Conservation (phyloP, 2,329 filamentous ascomycete species). For the Hirsutella rhossiliensis region DNA sequence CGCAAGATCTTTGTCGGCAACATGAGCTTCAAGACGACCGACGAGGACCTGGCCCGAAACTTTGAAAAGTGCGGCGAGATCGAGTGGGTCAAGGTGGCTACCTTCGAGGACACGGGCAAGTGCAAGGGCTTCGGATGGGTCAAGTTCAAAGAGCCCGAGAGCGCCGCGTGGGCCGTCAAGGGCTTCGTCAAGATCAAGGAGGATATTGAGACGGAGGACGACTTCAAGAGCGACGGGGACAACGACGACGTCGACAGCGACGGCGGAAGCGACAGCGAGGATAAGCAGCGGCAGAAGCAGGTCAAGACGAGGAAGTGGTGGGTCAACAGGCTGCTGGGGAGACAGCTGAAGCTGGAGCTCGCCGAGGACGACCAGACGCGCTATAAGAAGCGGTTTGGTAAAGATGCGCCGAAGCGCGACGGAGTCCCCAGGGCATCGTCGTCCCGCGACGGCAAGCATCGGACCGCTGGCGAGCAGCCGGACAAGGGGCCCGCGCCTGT, state of each 20-base stretch:
- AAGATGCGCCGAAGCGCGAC: constrained; percentile 37
- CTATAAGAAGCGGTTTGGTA: constrained; percentile 91
- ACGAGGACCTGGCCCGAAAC: constrained; percentile 68
- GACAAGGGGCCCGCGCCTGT: constrained; percentile 24
- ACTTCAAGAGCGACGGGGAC: constrained; percentile 40
- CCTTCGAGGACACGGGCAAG: constrained; percentile 93
- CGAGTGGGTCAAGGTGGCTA: constrained; percentile 75
- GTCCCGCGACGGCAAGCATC: constrained; percentile 22
- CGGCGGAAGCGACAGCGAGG: constrained; percentile 29
- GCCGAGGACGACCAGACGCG: constrained; percentile 81
- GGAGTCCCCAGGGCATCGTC: constrained; percentile 13
- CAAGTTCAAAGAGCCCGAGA: constrained; percentile 68
- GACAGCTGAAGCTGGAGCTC: constrained; percentile 77
- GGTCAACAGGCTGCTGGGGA: constrained; percentile 72
- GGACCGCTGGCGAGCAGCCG: constrained; percentile 15
- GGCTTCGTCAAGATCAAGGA: constrained; percentile 67
- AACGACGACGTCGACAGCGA: constrained; percentile 28
- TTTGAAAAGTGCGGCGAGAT: constrained; percentile 79
- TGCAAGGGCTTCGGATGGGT: constrained; percentile 98
- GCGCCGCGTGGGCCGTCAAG: constrained; percentile 57
- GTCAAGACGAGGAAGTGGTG: constrained; percentile 62
- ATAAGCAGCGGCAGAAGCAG: constrained; percentile 32
- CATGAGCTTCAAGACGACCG: constrained; percentile 67
- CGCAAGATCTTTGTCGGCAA: constrained; percentile 89
- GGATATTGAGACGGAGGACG: constrained; percentile 48